These are phyloP conservation scores for Botryotinia calthae DNA, from an alignment of 2,329 filamentous ascomycete species.

Conservation along the genomic window DNA sequence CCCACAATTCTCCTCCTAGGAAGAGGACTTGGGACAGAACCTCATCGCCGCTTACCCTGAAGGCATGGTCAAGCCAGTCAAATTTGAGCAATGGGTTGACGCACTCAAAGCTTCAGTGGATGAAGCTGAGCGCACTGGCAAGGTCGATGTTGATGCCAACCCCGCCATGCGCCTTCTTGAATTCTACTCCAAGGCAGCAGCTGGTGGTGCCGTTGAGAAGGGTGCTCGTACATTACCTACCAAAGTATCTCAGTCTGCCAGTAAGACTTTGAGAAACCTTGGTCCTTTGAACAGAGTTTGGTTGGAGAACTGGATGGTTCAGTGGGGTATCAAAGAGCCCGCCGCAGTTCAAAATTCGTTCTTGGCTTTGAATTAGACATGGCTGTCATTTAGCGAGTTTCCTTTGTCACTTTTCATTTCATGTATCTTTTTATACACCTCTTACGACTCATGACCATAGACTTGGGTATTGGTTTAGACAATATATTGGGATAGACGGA, in stretches of 20 bases:
- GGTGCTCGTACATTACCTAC: constrained; percentile 11
- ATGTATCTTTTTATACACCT: neutral
- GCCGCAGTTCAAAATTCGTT: neutral
- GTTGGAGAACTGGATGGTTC: constrained; percentile 49
- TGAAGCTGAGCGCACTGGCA: constrained; percentile 32
- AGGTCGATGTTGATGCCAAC: constrained; percentile 46
- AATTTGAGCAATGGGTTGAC: constrained; percentile 46
- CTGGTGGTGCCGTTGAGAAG: constrained; percentile 36
- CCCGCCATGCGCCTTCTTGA: constrained; percentile 53
- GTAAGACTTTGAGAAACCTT: constrained; percentile 45
- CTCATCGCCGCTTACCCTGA: constrained; percentile 45
- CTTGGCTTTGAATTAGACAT: constrained; percentile 14
- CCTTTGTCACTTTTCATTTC: neutral
- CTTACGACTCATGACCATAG: neutral
- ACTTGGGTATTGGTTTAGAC: constrained; percentile 12
- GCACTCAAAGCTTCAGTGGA: constrained; percentile 44
- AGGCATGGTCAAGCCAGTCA: constrained; percentile 42
- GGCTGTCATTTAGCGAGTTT: neutral
- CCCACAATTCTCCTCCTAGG: constrained; percentile 44
- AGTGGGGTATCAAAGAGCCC: constrained; percentile 42
- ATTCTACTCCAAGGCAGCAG: constrained; percentile 46
- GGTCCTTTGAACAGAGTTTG: constrained; percentile 44
- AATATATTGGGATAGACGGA: constrained; percentile 6
- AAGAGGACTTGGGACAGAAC: constrained; percentile 40
- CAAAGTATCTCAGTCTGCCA: constrained; percentile 35